These are phyloP conservation scores for Diaporthe aspalathi DNA, from an alignment of 2,329 filamentous ascomycete species.

Conservation along the genomic window DNA sequence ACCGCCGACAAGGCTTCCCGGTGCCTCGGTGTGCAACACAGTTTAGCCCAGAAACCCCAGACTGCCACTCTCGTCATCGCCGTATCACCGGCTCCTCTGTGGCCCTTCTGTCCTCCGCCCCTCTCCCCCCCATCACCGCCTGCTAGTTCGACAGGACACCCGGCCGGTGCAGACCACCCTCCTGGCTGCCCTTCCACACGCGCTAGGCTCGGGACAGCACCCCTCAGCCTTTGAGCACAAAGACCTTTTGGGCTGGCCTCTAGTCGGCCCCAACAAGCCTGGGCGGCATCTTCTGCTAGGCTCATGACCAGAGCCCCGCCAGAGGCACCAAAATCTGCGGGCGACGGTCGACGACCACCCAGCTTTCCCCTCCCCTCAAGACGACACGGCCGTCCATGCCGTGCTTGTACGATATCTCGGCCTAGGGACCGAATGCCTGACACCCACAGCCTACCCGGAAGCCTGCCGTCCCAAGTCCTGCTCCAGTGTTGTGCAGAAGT, in stretches of 20 bases:
- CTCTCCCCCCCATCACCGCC: neutral
- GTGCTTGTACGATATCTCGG: neutral
- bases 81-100: slow-evolving; percentile 13
- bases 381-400: slow-evolving; percentile 4
- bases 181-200: slow-evolving; percentile 9
- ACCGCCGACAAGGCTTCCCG: slow-evolving; percentile 25
- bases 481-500: slow-evolving; percentile 20
- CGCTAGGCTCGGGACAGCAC: slow-evolving; percentile 12
- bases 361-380: slow-evolving; percentile 8
- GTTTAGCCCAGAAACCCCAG: slow-evolving; percentile 9
- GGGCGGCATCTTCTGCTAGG: slow-evolving; percentile 8
- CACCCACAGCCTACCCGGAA: neutral
- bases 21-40: slow-evolving; percentile 28
- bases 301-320: neutral
- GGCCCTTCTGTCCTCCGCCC: neutral
- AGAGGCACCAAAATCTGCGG: slow-evolving; percentile 9
- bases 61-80: slow-evolving; percentile 26
- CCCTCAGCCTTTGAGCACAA: slow-evolving; percentile 15
- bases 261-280: slow-evolving; percentile 15
- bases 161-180: neutral
- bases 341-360: neutral
- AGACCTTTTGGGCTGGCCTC: slow-evolving; percentile 10
- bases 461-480: slow-evolving; percentile 11
- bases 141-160: slow-evolving; percentile 6
- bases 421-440: slow-evolving; percentile 2